Conservation (phyloP, 768 basidiomycete species). For the Podaxis sp. region DNA sequence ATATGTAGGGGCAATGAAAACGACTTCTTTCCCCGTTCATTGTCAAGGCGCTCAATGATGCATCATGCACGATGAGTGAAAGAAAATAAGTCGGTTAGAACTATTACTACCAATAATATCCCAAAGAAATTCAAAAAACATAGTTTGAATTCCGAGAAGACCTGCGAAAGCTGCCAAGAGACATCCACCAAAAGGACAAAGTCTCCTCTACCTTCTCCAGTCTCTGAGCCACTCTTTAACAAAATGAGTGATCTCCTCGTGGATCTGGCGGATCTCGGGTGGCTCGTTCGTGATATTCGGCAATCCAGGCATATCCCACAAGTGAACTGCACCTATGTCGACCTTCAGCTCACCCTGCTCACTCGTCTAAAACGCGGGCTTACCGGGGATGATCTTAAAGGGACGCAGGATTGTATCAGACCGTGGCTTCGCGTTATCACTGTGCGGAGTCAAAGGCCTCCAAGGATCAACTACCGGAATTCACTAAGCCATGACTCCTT, state of each 20-base stretch:
- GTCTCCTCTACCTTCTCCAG: constrained; percentile 25
- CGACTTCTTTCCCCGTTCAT: no score
- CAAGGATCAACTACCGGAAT: constrained; percentile 75
- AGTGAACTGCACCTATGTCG: constrained; percentile 64
- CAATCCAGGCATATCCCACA: constrained; percentile 77
- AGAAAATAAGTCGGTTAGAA: no score
- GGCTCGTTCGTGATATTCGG: constrained; percentile 63
- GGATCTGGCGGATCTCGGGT: constrained; percentile 73
- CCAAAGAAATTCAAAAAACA: no score
- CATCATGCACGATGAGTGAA: no score
- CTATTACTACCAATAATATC: no score
- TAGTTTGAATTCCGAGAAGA: no score
- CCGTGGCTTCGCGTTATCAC: constrained; percentile 63
- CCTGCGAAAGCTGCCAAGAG: no score
- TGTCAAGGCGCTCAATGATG: no score
- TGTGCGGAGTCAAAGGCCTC: constrained; percentile 83
- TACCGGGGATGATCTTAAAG: constrained; percentile 85
- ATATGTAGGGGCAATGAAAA: no score
- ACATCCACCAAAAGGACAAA: no score
- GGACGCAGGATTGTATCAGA: constrained; percentile 72
- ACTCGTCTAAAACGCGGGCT: constrained; percentile 22
- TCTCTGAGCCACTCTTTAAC: constrained; percentile 69
- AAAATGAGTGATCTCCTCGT: constrained; percentile 76
- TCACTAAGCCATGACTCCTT: background rate
- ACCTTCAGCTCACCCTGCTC: background rate